A percentile compares a stretch with the other conserved stretches of the same genome.
phyloP scores from a whole-genome alignment of 1,284 basidiomycete genomes.

The Ganoderma multipileum region DNA sequence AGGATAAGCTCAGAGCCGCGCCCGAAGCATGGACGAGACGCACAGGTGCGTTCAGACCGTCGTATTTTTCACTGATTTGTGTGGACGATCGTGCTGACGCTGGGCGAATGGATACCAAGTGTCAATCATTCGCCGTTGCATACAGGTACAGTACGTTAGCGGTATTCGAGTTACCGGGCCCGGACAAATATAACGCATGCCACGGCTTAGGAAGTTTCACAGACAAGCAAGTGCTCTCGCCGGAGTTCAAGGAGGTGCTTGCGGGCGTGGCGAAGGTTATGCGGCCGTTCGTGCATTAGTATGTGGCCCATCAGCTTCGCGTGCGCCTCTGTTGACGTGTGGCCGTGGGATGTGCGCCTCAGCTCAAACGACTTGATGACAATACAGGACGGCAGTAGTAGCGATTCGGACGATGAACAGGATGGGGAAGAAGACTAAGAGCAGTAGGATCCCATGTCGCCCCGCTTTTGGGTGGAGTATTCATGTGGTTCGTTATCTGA shows the following conservation, averaged over 20 bases:
- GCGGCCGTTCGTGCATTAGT: slow-evolving; percentile 86
- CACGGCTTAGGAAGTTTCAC: slow-evolving; percentile 31
- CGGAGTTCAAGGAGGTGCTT: slow-evolving; percentile 72
- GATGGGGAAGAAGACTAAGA: background rate
- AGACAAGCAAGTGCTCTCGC: slow-evolving; percentile 74
- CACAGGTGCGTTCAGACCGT: slow-evolving; percentile 62
- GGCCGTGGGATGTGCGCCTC: background rate
- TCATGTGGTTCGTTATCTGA: too few relatives aligned
- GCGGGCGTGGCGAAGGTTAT: slow-evolving; percentile 61
- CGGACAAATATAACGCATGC: background rate
- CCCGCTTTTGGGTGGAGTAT: too few relatives aligned
- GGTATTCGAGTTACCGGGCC: background rate
- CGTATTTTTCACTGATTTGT: background rate
- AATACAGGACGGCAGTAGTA: slow-evolving; percentile 46
- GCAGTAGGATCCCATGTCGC: background rate
- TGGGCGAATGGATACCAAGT: slow-evolving; percentile 78
- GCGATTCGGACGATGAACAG: slow-evolving; percentile 33
- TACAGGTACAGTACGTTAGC: slow-evolving; percentile 68
- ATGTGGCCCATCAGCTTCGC: slow-evolving; percentile 36
- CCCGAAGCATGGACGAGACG: slow-evolving; percentile 88
- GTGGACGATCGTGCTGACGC: background rate
- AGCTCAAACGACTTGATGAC: slow-evolving; percentile 77
- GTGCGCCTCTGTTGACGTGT: background rate
- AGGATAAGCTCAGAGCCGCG: slow-evolving; percentile 85
- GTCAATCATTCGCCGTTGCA: slow-evolving; percentile 78